Conservation (phyloP, 306 rosid genomes). For the Gleditsia sinensis region DNA sequence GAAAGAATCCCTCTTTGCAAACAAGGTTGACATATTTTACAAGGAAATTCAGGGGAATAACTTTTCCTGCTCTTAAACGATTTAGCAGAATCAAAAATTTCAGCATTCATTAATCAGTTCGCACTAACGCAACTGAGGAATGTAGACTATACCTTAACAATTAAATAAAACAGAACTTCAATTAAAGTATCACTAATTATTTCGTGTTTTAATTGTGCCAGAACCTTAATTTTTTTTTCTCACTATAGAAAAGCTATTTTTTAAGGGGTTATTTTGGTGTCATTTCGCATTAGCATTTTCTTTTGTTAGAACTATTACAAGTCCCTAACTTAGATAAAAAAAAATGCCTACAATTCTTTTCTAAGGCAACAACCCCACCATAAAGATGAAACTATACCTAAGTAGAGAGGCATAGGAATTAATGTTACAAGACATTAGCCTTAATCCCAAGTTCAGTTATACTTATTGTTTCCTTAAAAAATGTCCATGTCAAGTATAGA, state of each 20-base stretch:
- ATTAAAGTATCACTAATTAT: background rate
- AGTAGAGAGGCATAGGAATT: background rate
- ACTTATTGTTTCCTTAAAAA: background rate
- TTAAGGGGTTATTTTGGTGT: background rate
- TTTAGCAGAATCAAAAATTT: background rate
- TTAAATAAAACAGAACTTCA: background rate
- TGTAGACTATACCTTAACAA: background rate
- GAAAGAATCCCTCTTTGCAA: background rate
- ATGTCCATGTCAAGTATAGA: background rate
- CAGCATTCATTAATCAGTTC: background rate
- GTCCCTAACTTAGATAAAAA: background rate
- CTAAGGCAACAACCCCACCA: no score
- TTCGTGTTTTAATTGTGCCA: background rate
- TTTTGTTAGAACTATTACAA: background rate
- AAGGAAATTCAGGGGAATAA: background rate
- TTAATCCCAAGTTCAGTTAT: background rate
- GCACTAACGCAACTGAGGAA: background rate
- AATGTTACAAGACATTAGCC: background rate
- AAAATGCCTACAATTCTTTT: no score
- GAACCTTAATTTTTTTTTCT: background rate
- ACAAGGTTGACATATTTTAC: no score
- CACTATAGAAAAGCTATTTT: background rate
- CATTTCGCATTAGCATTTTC: background rate
- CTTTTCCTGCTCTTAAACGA: background rate
- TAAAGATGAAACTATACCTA: background rate